A percentile compares a stretch with the other conserved stretches of the same genome.
These are phyloP conservation scores for Phytophthora brassicae DNA, from an alignment of 352 stramenopile genomes.

Conservation along the genomic window DNA sequence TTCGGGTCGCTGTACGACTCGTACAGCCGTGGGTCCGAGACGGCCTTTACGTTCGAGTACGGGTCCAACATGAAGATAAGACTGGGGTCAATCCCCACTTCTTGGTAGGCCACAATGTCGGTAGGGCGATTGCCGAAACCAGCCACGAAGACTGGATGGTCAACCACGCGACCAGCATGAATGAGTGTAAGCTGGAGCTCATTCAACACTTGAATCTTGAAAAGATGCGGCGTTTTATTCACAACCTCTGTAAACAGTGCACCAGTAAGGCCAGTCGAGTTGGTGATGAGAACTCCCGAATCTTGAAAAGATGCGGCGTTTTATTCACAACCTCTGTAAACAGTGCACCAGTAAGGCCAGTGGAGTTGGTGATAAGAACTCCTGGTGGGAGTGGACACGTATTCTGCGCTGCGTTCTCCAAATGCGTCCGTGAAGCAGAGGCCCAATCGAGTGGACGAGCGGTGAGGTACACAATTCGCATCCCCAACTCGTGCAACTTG, in stretches of 20 bases:
- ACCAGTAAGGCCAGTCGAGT: constrained; percentile 75
- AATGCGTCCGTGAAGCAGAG: constrained; percentile 62
- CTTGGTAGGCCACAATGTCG: constrained; percentile 76
- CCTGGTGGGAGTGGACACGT: constrained; percentile 60
- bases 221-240: constrained; percentile 84
- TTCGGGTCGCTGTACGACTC: constrained; percentile 85
- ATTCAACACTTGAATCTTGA: constrained; percentile 83
- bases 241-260: constrained; percentile 83
- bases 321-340: constrained; percentile 88
- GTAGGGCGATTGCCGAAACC: constrained; percentile 86
- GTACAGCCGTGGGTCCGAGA: constrained; percentile 63
- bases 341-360: constrained; percentile 70
- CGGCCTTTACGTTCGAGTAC: constrained; percentile 74
- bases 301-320: constrained; percentile 84
- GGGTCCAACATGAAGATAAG: constrained; percentile 85
- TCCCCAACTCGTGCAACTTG: constrained; percentile 70
- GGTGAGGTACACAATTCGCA: constrained; percentile 84
- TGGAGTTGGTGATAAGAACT: constrained; percentile 83
- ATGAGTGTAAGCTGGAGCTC: constrained; percentile 83
- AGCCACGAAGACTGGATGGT: constrained; percentile 84
- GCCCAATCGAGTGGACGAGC: constrained; percentile 81
- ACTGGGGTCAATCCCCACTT: constrained; percentile 68
- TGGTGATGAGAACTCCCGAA: constrained; percentile 77
- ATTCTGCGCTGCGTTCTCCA: constrained; percentile 75
- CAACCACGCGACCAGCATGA: constrained; percentile 62